phyloP scores from a whole-genome alignment of 306 rosid species.

The Erythrophleum fordii region DNA sequence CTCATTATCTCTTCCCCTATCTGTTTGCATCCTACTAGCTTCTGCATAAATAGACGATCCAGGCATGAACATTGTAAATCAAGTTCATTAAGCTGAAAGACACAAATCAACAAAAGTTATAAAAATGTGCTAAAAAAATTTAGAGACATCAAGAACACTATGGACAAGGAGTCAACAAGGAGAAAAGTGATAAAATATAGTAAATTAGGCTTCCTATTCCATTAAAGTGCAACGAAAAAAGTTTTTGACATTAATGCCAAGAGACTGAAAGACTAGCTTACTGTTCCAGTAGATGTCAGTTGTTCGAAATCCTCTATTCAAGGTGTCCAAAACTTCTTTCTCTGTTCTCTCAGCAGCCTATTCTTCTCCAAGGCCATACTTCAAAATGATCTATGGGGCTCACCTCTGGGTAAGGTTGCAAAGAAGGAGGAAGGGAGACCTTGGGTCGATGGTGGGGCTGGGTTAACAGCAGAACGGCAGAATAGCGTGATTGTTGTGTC shows the following conservation, averaged over 20 bases:
- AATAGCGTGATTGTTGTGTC: no score
- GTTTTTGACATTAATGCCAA: neutral
- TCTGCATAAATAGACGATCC: neutral
- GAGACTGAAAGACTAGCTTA: slow-evolving; percentile 40
- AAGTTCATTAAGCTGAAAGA: neutral
- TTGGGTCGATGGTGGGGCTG: no score
- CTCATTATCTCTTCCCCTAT: slow-evolving; percentile 9
- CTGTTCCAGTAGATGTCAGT: slow-evolving; percentile 83
- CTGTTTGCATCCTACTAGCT: slow-evolving; percentile 19
- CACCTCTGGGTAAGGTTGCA: no score
- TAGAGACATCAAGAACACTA: neutral
- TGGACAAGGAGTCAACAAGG: neutral
- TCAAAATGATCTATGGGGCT: no score
- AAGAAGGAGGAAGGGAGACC: no score
- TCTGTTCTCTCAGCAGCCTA: slow-evolving; percentile 85
- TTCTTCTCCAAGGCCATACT: slow-evolving; percentile 83
- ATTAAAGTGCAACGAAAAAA: neutral
- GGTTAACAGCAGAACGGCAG: no score
- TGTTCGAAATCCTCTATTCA: slow-evolving; percentile 81
- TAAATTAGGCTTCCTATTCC: neutral
- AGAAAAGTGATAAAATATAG: neutral
- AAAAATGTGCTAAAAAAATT: neutral
- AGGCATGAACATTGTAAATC: neutral
- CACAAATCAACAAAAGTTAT: neutral
- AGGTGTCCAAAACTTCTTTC: slow-evolving; percentile 76